Evolutionary conservation across 2,329 filamentous ascomycete genomes (phyloP), one percentile per base, ranked within the genome.

Genomic region (Ceratocystis papillata): DNA sequence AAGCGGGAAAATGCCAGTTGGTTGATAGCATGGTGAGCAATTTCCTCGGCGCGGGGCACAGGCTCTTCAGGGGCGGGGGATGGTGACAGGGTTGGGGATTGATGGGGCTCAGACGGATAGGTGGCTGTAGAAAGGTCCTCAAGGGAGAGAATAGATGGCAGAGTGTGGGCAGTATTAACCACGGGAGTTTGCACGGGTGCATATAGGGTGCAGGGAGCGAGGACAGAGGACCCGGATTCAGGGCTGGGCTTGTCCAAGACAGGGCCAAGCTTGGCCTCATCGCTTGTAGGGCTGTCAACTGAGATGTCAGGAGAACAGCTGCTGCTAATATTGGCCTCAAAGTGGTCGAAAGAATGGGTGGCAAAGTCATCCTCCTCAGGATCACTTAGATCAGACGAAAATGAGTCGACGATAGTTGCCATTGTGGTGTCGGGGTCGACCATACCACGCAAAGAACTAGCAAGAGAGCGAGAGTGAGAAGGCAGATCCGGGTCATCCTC

Each of bases 1-100:
- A 97, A 81, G 33, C 93, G 89, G 1, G 94, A 96, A 76, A 90
- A 99, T 41, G 94, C 94, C 37, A 99, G 83, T 76, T 99, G 94
- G 76, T 97, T 97, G 74, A 94, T 83, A 69, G 96, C 86, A 73
- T 99, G 94, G 75, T 96, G 96, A 71, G 83, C 82, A 69, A 94
- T 74, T 37, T 74, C 70, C 65, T 79, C 75, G 53, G 78, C 45
- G 69, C 67, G 46, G 68, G 68, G 63, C 2, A 65, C 62, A 5
- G 67, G 64, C 37, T 68, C 67, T n/a, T 46, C 41, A 8, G 44
- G 44, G n/a, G 7, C 61, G 37, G 61, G 61, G 10, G 61, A 50
- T 17, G 64, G 45, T 57, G 55, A 44, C 5, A 30, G 57, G 41
- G 59, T 41, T 28, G 44, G 46, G 7, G 20, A 3, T 25, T 37